phyloP scores from a whole-genome alignment of 2,329 filamentous ascomycete species.

The Cercospora janseana region DNA sequence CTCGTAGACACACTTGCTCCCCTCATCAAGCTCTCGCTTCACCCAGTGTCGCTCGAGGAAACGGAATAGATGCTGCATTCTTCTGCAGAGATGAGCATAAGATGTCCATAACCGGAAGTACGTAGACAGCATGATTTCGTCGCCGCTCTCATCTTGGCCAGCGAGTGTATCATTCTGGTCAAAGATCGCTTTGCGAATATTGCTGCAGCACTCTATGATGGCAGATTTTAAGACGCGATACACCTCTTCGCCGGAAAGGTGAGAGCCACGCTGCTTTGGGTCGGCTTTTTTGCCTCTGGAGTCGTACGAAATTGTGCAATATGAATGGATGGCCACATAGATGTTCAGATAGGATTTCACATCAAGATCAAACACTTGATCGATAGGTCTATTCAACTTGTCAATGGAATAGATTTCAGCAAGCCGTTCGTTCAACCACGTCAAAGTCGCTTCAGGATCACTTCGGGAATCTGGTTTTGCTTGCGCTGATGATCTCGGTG shows the following conservation, averaged over 20 bases:
- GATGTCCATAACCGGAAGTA: neutral
- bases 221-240: neutral
- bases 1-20: neutral
- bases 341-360: neutral
- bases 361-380: neutral
- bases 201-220: neutral
- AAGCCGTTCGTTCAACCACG: neutral
- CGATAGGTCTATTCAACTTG: neutral
- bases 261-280: neutral
- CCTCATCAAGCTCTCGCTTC: neutral
- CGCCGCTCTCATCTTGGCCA: neutral
- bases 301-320: no score
- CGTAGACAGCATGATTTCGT: neutral
- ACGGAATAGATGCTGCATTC: neutral
- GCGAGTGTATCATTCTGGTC: neutral
- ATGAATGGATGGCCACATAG: neutral
- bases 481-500: no score
- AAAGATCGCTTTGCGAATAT: no score
- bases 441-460: neutral
- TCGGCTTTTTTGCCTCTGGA: neutral
- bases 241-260: neutral
- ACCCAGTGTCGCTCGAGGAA: constrained; percentile 4
- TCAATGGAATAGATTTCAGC: neutral
- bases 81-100: neutral
- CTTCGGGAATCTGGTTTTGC: neutral